Percentiles rank a stretch among this genome's conserved stretches.
These are phyloP conservation scores for Uromyces viciae-fabae DNA, from an alignment of 1,284 basidiomycete species.

Conservation along the genomic window DNA sequence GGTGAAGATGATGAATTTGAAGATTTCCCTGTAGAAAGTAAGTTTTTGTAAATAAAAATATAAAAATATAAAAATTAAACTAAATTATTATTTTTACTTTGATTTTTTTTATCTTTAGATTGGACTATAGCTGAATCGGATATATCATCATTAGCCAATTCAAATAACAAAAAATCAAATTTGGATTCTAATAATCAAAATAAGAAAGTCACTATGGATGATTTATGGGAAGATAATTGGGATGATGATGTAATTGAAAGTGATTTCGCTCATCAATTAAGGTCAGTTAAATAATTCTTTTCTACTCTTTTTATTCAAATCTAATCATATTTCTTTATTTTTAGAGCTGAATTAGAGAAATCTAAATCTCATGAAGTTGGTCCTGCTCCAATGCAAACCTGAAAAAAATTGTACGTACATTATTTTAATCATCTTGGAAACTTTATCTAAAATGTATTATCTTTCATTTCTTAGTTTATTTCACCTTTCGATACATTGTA, in stretches of 20 bases:
- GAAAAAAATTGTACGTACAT: too few species aligned
- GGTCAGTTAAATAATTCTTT: background rate
- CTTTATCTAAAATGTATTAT: too few species aligned
- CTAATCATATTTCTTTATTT: background rate
- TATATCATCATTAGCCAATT: conserved; percentile 22
- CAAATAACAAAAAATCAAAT: background rate
- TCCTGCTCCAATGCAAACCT: conserved; percentile 43
- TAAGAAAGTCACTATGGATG: conserved; percentile 36
- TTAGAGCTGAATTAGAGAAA: conserved; percentile 43
- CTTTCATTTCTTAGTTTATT: too few species aligned
- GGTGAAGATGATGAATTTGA: conserved; percentile 45
- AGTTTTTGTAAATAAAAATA: background rate
- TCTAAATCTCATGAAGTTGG: conserved; percentile 20
- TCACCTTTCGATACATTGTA: too few species aligned
- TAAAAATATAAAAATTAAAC: background rate
- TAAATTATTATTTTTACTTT: too few species aligned
- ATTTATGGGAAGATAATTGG: conserved; percentile 46
- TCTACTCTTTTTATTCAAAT: background rate
- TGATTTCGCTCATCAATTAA: conserved; percentile 44
- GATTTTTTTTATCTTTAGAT: too few species aligned
- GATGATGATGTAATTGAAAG: conserved; percentile 44
- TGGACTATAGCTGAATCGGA: conserved; percentile 40
- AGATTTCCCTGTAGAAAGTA: conserved; percentile 45
- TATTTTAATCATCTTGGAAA: too few species aligned
- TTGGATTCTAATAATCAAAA: background rate